phyloP scores from a whole-genome alignment of 177 flowering plant genomes.

The Vitis hybrid region DNA sequence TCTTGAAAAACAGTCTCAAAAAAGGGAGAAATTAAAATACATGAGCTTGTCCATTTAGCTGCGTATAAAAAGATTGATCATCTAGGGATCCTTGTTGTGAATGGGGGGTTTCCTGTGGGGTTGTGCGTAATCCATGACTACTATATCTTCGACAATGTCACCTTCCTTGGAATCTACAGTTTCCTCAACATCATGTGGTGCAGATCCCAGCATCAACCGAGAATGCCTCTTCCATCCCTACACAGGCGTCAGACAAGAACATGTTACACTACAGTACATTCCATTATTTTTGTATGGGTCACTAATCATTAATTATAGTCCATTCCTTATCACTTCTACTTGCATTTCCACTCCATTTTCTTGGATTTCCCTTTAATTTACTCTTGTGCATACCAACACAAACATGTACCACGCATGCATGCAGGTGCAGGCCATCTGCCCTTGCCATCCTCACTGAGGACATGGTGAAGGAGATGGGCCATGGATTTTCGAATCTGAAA shows the following conservation, averaged over 20 bases:
- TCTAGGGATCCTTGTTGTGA: slow-evolving; percentile 49
- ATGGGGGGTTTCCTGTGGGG: slow-evolving; percentile 72
- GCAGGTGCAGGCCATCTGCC: slow-evolving; percentile 7
- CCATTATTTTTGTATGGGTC: neutral
- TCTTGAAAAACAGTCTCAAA: too few species aligned
- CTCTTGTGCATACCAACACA: too few species aligned
- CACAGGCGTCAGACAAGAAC: neutral
- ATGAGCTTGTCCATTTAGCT: too few species aligned
- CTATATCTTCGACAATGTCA: slow-evolving; percentile 27
- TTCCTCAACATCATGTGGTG: slow-evolving; percentile 25
- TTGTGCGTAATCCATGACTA: slow-evolving; percentile 55
- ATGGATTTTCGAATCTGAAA: neutral
- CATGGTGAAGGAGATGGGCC: slow-evolving; percentile 7
- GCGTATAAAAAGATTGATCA: neutral
- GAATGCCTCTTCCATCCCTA: slow-evolving; percentile 24
- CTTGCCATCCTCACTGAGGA: slow-evolving; percentile 1
- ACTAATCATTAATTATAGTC: too few species aligned
- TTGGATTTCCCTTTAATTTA: too few species aligned
- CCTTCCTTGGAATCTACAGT: slow-evolving; percentile 27
- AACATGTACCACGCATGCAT: neutral
- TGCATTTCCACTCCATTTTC: too few species aligned
- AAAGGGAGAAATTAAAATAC: too few species aligned
- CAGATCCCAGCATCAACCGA: slow-evolving; percentile 19
- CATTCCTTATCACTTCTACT: too few species aligned
- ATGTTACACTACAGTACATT: neutral